Conservation (phyloP, 768 basidiomycete species). For the Panaeolus cyanescens region DNA sequence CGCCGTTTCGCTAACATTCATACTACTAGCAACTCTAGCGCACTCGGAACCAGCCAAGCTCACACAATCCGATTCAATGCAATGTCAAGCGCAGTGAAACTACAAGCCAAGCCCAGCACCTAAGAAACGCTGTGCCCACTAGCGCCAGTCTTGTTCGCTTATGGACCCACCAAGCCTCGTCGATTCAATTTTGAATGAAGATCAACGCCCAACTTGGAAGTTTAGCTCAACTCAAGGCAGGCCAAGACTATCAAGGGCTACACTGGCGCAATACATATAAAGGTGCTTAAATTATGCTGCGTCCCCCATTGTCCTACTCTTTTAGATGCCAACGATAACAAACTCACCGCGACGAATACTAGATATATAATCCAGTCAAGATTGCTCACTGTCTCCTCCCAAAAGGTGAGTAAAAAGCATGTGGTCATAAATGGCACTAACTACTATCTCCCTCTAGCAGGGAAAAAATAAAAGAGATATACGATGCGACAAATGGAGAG, state of each 20-base stretch:
- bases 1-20: not conserved
- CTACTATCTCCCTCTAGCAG: not conserved
- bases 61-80: not conserved
- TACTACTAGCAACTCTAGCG: not conserved
- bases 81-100: not conserved
- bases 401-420: not conserved
- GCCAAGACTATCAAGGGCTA: too few relatives aligned
- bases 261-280: too few relatives aligned
- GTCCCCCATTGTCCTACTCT: too few relatives aligned
- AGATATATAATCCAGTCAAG: not conserved
- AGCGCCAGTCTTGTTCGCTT: slow-evolving; percentile 1
- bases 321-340: not conserved
- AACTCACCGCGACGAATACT: too few relatives aligned
- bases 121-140: slow-evolving; percentile 3
- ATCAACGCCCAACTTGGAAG: not conserved
- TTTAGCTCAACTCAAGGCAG: not conserved
- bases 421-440: not conserved
- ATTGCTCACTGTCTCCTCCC: not conserved
- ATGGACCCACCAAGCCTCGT: not conserved
- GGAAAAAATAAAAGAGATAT: not conserved
- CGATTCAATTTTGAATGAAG: not conserved
- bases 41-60: too few relatives aligned
- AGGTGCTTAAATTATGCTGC: too few relatives aligned
- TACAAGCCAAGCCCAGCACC: slow-evolving; percentile 6
- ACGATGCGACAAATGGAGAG: not conserved